Base-by-base conservation (phyloP, 1,284 basidiomycete species). In the Apiotrichum domesticum region DNA sequence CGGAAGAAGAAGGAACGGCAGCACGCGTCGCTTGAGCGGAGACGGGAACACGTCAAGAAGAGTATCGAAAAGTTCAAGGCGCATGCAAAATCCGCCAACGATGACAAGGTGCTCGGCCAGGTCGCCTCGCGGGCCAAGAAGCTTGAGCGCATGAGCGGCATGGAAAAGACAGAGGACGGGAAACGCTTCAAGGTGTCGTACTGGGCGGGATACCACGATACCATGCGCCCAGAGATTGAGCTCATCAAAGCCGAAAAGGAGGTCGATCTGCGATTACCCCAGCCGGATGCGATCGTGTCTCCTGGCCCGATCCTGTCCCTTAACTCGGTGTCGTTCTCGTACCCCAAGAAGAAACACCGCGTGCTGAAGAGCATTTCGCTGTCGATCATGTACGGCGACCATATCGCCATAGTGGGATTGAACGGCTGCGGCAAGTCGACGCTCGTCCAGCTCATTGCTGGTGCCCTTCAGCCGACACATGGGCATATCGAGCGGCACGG, bases 121-220 rank as follows among this genome's bases (percentile, higher is more conserved):
- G 82, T 80, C n/a, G 80, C 80, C 57, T 82, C 80, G 39, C 72
- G 85, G 7, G 81, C 84, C 68, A 85, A 83, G 73, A 87, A 86
- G 69, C 75, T 83, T 39, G 81, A 83, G 53, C 81, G 84, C 40
- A 76, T 83, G n/a, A 81, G 76, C 70, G 83, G 83, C 6, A 63
- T 80, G 41, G 83, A 85, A 66, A 77, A 78, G 32, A 79, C 73
- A 51, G 75, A 72, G 21, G 79, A 79, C 54, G 80, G 80, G 1
- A 68, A 67, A 45, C 78, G 82, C 9, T 87, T 86, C 78, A 87
- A 86, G 73, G 78, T 86, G 40, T 63, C 78, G 84, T 13, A 87
- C 66, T 64, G 78, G 51, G 76, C 67, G 1, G 84, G 84, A 0
- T 86, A 76, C 62, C 77, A 81, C 63, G 42, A 72, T 4, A 75